Evolutionary conservation across 129 eudicot species (phyloP), one percentile per base, ranked within the genome.

Genomic region (Flaveria trinervia): DNA sequence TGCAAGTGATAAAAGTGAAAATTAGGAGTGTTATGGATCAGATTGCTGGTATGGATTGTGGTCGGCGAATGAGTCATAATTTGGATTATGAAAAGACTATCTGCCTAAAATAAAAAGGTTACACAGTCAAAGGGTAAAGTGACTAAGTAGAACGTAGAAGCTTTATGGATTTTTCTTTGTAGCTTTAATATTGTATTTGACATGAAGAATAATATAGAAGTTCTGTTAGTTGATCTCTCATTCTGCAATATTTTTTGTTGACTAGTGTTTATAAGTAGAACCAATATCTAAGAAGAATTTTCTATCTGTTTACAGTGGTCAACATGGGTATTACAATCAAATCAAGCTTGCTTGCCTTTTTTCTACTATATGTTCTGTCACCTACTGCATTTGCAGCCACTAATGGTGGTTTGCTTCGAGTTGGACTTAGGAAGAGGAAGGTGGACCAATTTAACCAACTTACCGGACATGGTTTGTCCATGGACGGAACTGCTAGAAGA

Each of bases 371-470:
- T 80, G 80, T 83, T 79, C 41, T 87, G 30, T 84, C 85, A 23
- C 83, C 86, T 5, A 25, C 80, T 20, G 86, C 43, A 30, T 72
- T 80, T 65, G 76, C 88, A n/a, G 85, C 68, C 30, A 71, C 82
- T 44, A 79, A 82, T 74, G 85, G 75, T 74, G 85, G 85, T 48
- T 33, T 92, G 74, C 28, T 92, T 30, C 87, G 93, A 84, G 87
- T 92, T 77, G 89, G 91, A 59, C 87, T 92, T 48, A 92, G 86
- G 70, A 92, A 89, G 89, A 82, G 83, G 82, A 92, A 88, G 73
- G 54, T 85, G 16, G 86, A 84, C 73, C 88, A 76, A 76, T 50
- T 81, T 18, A 82, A 84, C 81, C 86, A 76, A 57, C 57, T 92
- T 77, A 49, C 46, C 14, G 81, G 77, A 65, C 85, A 64, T 60